Evolutionary conservation across 2,329 filamentous ascomycete genomes (phyloP).

Genomic region (Cladosporium sp.): DNA sequence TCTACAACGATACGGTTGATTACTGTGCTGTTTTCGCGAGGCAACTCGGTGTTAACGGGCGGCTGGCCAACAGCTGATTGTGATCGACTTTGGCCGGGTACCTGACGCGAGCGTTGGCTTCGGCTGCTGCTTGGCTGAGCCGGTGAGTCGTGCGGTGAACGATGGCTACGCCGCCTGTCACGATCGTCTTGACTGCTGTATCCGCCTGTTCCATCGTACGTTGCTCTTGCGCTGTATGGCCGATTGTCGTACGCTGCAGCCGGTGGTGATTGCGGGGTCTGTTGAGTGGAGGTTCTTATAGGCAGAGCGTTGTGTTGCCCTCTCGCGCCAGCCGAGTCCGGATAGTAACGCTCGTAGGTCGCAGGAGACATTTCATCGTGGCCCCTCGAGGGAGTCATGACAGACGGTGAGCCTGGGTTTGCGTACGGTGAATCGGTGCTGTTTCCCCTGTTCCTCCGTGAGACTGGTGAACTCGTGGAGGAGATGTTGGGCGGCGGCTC

Average conservation of each 20-base stretch:
- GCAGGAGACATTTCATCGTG: constrained; percentile 65
- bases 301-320: constrained; percentile 27
- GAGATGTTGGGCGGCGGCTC: constrained; percentile 24
- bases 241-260: constrained; percentile 28
- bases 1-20: constrained; percentile 76
- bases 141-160: constrained; percentile 49
- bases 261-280: constrained; percentile 25
- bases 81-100: constrained; percentile 46
- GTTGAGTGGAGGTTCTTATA: constrained; percentile 27
- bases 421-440: constrained; percentile 36
- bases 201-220: constrained; percentile 40
- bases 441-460: constrained; percentile 40
- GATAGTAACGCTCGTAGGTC: constrained; percentile 70
- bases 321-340: constrained; percentile 27
- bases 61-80: constrained; percentile 54
- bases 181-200: constrained; percentile 43
- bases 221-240: constrained; percentile 27
- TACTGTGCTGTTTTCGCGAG: constrained; percentile 75
- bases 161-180: constrained; percentile 37
- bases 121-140: constrained; percentile 46
- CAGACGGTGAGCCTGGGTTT: constrained; percentile 40
- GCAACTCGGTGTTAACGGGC: constrained; percentile 55
- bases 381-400: constrained; percentile 49
- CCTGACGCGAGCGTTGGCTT: constrained; percentile 38
- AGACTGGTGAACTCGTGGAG: constrained; percentile 35